Conservation (phyloP, 345 rosid species). For the Melaleuca quinquenervia region DNA sequence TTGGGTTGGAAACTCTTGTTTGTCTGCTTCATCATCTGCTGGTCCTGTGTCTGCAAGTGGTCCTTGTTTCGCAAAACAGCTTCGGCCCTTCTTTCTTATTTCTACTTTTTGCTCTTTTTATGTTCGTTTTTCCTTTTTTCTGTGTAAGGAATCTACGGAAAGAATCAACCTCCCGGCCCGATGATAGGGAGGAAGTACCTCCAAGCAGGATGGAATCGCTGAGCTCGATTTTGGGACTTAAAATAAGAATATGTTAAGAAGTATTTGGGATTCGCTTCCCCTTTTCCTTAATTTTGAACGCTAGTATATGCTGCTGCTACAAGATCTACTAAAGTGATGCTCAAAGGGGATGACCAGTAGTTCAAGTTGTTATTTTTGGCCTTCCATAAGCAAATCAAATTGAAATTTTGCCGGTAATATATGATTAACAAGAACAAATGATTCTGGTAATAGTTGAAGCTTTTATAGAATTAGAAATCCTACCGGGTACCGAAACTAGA, state of each 20-base stretch:
- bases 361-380: neutral
- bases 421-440: neutral
- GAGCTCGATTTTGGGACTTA: neutral
- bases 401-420: neutral
- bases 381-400: neutral
- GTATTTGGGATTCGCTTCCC: neutral
- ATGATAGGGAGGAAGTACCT: neutral
- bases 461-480: neutral
- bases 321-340: neutral
- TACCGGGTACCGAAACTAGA: neutral
- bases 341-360: neutral
- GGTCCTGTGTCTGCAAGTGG: neutral
- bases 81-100: neutral
- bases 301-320: neutral
- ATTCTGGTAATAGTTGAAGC: neutral
- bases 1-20: neutral
- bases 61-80: neutral
- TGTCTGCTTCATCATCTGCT: neutral
- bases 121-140: neutral
- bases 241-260: neutral
- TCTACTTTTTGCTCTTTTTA: neutral
- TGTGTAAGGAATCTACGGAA: neutral
- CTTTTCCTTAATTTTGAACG: neutral
- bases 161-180: neutral
- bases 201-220: neutral